Evolutionary conservation across 495 filamentous ascomycete species (phyloP), one percentile per base, ranked within the genome.

Genomic region (Cenococcum geophilum): DNA sequence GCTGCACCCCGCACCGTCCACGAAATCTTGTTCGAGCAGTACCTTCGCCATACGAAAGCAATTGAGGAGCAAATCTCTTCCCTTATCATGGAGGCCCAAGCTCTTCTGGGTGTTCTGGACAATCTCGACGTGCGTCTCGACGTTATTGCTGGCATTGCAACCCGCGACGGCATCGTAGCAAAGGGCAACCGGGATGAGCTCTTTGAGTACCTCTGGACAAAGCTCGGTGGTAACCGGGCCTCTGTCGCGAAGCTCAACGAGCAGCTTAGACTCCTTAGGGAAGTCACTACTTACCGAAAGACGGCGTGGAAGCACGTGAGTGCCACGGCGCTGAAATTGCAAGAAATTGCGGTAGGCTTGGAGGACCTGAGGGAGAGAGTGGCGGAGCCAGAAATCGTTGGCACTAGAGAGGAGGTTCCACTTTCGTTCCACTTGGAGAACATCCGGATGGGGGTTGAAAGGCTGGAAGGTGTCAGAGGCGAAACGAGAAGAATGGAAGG

Each of bases 351-450:
- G 48, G 78, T 78, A 3, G 81, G 82, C 18, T 71, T 91, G n/a
- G 80, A 84, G 59, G 85, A 87, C 63, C 70, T 91, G 62, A 74
- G 85, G 42, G 84, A 89, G 56, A 72, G 85, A 11, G 82, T 90
- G 9, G 81, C 77, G 0, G 76, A 77, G 23, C 83, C 87, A 8
- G 83, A 82, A 61, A 63, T 86, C 32, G 55, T 83, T 22, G 74
- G 77, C 0, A 74, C 71, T 32, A 71, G 73, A 42, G 69, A 70
- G 0, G 73, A 76, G n/a, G 74, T 88, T 34, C 85, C 87, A 55
- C 69, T 91, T 6, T 78, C 76, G 40, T 80, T 87, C 60, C 85
- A 90, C 69, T 80, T 89, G 51, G 83, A 88, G 63, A 84, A 79
- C 62, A 87, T 91, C 48, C 77, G 85, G 55, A 72, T 78, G 18